Percentiles rank a stretch among this genome's conserved stretches.
These are phyloP conservation scores for Dendrothele bispora DNA, from an alignment of 768 basidiomycete genomes.

Conservation along the genomic window DNA sequence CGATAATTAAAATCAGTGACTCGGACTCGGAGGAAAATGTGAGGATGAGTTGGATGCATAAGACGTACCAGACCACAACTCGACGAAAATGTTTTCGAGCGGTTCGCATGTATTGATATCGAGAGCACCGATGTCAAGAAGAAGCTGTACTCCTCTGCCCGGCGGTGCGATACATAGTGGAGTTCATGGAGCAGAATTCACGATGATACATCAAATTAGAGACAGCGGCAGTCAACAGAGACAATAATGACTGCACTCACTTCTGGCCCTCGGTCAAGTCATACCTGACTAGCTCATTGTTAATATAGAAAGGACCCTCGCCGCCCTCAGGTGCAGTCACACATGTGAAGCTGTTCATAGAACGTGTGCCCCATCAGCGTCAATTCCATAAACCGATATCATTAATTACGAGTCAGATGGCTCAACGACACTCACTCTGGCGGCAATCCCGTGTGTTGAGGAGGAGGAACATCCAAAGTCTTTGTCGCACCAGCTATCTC, in stretches of 20 bases:
- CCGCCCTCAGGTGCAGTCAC: constrained; percentile 17
- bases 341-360: constrained; percentile 1
- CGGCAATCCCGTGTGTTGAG: too few species aligned
- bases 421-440: too few species aligned
- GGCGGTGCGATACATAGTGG: background rate
- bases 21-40: too few species aligned
- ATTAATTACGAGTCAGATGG: background rate
- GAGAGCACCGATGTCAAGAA: constrained; percentile 36
- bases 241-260: constrained; percentile 10
- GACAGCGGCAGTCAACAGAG: too few species aligned
- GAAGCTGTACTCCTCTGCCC: constrained; percentile 31
- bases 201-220: too few species aligned
- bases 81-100: constrained; percentile 31
- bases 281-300: constrained; percentile 25
- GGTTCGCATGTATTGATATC: constrained; percentile 37
- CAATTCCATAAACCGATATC: background rate
- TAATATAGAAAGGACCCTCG: constrained; percentile 27
- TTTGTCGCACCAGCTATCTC: too few species aligned
- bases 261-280: constrained; percentile 24
- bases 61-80: constrained; percentile 30
- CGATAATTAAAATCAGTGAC: too few species aligned
- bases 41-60: background rate
- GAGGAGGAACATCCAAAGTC: too few species aligned
- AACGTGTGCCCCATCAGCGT: too few species aligned
- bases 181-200: background rate